Base-by-base conservation (phyloP, 2,329 filamentous ascomycete genomes). In the Epichloe gansuensis region DNA sequence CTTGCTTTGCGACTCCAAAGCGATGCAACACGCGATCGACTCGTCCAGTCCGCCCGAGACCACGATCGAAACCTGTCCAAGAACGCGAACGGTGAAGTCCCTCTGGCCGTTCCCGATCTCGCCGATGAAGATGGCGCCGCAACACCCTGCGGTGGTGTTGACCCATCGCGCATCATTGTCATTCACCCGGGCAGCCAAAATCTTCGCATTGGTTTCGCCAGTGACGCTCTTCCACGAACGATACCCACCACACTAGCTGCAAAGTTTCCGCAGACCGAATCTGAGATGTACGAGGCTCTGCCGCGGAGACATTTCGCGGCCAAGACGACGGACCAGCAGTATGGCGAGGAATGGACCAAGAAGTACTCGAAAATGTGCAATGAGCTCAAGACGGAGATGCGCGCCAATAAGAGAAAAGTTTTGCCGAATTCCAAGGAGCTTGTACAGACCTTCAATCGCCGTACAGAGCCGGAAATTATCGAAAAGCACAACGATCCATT, bases 131-230 rank as follows among this genome's bases (percentile, higher is more conserved):
- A 81, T 58, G 75, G 71, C 48, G 75, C 76, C 52, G 75, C 77
- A 45, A 73, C 77, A 8, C 72, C 75, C 12, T 72, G 75, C 13
- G 78, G 83, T 61, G 81, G 81, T 44, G 74, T 82, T 48, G 84
- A 88, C 59, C 86, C 90, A 5, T 91, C 90, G 9, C 95, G 91
- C 67, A 86, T 95, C 55, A 91, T 98, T 63, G 86, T 97, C 55
- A 88, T 98, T 61, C 93, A 98, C 65, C 83, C 91, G 2, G 93
- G 93, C 34, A 97, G 91, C 65, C 91, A 97, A 69, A 97, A 97
- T 59, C 72, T 98, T 57, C 83, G 93, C 47, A 91, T 98, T 61
- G 93, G 93, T 0, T 82, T 97, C 55, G 91, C 91, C n/a, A 95
- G 88, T 62, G 93, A 98, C 70, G 91, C 91, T 5, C 73, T 98